Conservation (phyloP, 352 stramenopile genomes). For the Pseudoperonospora humuli region DNA sequence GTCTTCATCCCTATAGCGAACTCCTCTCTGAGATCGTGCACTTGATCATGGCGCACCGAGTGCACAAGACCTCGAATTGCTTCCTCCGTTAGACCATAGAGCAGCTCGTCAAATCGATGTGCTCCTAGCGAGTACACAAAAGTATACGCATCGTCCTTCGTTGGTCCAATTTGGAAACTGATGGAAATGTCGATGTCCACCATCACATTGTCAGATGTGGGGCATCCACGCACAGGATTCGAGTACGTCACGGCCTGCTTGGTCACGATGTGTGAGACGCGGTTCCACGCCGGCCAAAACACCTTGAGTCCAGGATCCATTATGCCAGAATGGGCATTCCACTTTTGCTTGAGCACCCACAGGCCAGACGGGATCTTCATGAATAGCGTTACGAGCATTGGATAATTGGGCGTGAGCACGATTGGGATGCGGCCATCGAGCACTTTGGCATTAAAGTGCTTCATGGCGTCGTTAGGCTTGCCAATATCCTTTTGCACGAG, state of each 20-base stretch:
- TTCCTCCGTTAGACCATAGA: slow-evolving; percentile 72
- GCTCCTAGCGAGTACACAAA: slow-evolving; percentile 84
- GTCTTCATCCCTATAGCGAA: slow-evolving; percentile 82
- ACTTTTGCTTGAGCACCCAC: slow-evolving; percentile 81
- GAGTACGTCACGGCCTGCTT: slow-evolving; percentile 81
- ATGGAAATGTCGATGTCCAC: slow-evolving; percentile 86
- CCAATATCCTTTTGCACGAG: slow-evolving; percentile 49
- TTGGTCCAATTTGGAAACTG: slow-evolving; percentile 81
- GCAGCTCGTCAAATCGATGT: slow-evolving; percentile 77
- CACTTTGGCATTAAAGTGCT: slow-evolving; percentile 49
- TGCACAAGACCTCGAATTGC: slow-evolving; percentile 74
- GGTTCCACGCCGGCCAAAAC: slow-evolving; percentile 69
- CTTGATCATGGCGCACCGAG: slow-evolving; percentile 74
- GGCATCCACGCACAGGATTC: slow-evolving; percentile 59
- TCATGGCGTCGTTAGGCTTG: slow-evolving; percentile 47
- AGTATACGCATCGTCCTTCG: slow-evolving; percentile 60
- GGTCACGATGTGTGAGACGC: slow-evolving; percentile 83
- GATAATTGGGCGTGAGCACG: slow-evolving; percentile 52
- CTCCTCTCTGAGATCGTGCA: slow-evolving; percentile 74
- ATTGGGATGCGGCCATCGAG: slow-evolving; percentile 51
- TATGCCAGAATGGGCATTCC: slow-evolving; percentile 72
- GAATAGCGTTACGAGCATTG: slow-evolving; percentile 38
- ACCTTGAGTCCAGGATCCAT: slow-evolving; percentile 73
- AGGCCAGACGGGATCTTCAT: slow-evolving; percentile 61
- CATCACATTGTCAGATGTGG: slow-evolving; percentile 84